A percentile compares a stretch with the other conserved stretches of the same genome.
Evolutionary conservation across 371 early-diverging fungal genomes (phyloP).

Genomic region (Dentiscutata heterogama): DNA sequence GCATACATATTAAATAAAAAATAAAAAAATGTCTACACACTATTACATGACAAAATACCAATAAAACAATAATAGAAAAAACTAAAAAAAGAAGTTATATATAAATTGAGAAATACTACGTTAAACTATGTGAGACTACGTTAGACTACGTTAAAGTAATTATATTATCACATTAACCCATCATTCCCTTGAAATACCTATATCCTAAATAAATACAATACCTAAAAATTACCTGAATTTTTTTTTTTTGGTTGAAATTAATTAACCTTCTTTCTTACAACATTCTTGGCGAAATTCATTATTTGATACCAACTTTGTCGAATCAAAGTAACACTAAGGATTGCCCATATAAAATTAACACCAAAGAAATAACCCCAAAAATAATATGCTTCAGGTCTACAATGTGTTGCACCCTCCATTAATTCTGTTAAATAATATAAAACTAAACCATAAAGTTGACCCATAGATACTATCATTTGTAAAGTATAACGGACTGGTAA

Average conservation of each 20-base stretch:
- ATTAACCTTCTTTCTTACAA: conserved; percentile 26
- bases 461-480: conserved; percentile 75
- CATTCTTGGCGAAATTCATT: not conserved
- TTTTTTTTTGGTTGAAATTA: not conserved
- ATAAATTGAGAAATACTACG: too few relatives aligned
- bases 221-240: not conserved
- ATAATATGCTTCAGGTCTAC: conserved; percentile 75
- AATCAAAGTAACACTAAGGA: conserved; percentile 67
- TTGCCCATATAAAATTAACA: conserved; percentile 78
- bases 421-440: conserved; percentile 77
- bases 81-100: too few relatives aligned
- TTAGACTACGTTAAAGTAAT: too few relatives aligned
- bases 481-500: conserved; percentile 74
- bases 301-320: conserved; percentile 28
- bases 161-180: too few relatives aligned
- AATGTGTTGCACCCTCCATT: conserved; percentile 71
- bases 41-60: too few relatives aligned
- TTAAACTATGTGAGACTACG: too few relatives aligned
- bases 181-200: too few relatives aligned
- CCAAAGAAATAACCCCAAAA: conserved; percentile 83
- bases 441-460: conserved; percentile 83
- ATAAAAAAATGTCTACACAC: too few relatives aligned
- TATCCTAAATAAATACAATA: too few relatives aligned
- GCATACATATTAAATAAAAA: too few relatives aligned
- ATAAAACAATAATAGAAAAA: too few relatives aligned